Evolutionary conservation across 352 stramenopile species (phyloP).

Genomic region (Saprolegnia diclina): DNA sequence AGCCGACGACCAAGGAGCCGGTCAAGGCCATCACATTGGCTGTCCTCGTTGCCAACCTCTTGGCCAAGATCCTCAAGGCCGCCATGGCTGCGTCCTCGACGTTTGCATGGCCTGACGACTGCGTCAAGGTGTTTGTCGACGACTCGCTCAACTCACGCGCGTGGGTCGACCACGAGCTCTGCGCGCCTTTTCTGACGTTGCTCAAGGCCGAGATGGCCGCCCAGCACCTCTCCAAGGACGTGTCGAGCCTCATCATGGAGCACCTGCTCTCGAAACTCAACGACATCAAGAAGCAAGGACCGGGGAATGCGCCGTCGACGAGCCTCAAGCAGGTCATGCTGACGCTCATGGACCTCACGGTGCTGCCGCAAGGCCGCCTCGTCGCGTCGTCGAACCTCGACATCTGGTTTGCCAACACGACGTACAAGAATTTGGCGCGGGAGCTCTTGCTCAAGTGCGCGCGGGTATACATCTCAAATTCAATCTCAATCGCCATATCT

Average conservation of each 20-base stretch:
- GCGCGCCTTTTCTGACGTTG: constrained; percentile 65
- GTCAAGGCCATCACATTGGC: constrained; percentile 52
- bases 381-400: constrained; percentile 24
- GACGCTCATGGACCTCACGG: constrained; percentile 20
- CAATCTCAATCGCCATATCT: not conserved
- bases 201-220: constrained; percentile 45
- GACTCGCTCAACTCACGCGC: constrained; percentile 72
- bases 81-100: not conserved
- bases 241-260: constrained; percentile 16
- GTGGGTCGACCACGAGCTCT: constrained; percentile 83
- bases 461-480: not conserved
- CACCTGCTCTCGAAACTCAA: constrained; percentile 25
- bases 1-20: constrained; percentile 26
- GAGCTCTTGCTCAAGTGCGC: constrained; percentile 22
- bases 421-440: constrained; percentile 17
- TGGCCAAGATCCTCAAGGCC: constrained; percentile 65
- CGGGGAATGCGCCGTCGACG: not conserved
- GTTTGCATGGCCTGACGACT: constrained; percentile 64
- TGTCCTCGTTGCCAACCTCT: constrained; percentile 63
- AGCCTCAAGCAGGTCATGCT: constrained; percentile 26
- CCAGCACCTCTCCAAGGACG: constrained; percentile 7
- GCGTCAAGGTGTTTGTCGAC: constrained; percentile 82
- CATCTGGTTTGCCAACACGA: constrained; percentile 22
- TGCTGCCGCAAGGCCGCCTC: constrained; percentile 19
- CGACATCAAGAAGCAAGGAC: constrained; percentile 22